Evolutionary conservation across 371 early-diverging fungal species (phyloP), one percentile per base, ranked within the genome.

Genomic region (Syncephalastrum sp.): DNA sequence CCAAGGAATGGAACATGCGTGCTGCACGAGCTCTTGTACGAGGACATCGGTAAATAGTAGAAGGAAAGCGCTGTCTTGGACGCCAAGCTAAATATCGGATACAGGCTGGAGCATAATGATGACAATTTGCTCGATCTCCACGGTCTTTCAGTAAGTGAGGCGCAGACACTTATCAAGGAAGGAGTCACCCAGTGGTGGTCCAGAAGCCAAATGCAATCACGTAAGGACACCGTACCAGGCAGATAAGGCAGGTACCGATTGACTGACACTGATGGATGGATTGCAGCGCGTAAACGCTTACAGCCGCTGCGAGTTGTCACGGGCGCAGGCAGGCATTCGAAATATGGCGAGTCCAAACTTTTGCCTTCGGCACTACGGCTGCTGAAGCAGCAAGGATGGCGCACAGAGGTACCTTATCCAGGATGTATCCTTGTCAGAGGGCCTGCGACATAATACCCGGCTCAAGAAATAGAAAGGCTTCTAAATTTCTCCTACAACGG

Each of bases 1-100:
- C 86, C 16, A 85, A 82, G 29, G 69, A 77, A 33, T 87, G 86
- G 89, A 86, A 86, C 33, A 85, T 88, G 84, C 75, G 86, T 12
- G 89, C 89, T 5, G 89, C 89, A 2, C 79, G 86, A 49, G 85
- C 90, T 0, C 70, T 79, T 19, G 84, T 88, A 27, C 74, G 81
- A 38, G 56, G 69, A 16, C 69, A 84, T 24, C 68, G 81, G 82
- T 76, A 69, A 45, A 60, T 44, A 53, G 44, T 5, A 14, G 43
- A 6, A 44, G 3, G 25, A 17, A 24, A 38, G 10, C 3, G 50
- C 49, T 44, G 33, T 29, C 16, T 24, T 3, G 42, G n/a, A 21
- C 42, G 41, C 8, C 42, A 33, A 10, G 38, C 38, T 33, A 33
- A 33, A 33, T 41, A 15, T 42, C 24, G 46, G 51, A 3, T 60